phyloP scores from a whole-genome alignment of 257 asterid genomes.

The Cinchona pubescens region DNA sequence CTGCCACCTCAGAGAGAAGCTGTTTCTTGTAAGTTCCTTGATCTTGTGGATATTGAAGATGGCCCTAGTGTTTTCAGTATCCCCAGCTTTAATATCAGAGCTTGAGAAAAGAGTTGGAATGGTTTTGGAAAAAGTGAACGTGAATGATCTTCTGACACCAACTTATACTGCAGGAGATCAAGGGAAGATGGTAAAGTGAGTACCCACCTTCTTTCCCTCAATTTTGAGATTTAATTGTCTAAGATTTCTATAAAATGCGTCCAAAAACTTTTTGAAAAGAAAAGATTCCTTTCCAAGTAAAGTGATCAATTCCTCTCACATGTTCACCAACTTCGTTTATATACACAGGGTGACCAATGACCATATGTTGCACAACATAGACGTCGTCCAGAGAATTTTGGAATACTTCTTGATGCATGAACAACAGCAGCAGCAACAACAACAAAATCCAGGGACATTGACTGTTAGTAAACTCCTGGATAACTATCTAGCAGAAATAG shows the following conservation, averaged over 20 bases:
- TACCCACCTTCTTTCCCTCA: constrained; percentile 14
- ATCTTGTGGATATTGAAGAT: constrained; percentile 57
- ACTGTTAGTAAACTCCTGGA: constrained; percentile 69
- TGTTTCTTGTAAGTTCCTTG: constrained; percentile 69
- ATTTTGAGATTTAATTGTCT: constrained; percentile 9
- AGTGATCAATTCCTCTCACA: constrained; percentile 6
- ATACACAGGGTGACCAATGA: constrained; percentile 50
- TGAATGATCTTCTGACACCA: constrained; percentile 66
- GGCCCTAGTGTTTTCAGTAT: constrained; percentile 54
- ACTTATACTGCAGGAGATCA: constrained; percentile 46
- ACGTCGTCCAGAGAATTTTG: constrained; percentile 66
- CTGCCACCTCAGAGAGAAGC: constrained; percentile 67
- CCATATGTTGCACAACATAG: constrained; percentile 48
- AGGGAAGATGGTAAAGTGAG: constrained; percentile 54
- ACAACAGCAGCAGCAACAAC: constrained; percentile 51
- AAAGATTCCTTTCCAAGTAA: neutral
- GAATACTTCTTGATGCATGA: constrained; percentile 66
- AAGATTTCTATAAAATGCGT: neutral
- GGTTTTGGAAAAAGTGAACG: constrained; percentile 61
- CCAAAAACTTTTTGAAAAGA: neutral
- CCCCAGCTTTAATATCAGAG: constrained; percentile 72
- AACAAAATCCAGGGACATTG: constrained; percentile 33
- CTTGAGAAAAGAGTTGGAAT: constrained; percentile 73
- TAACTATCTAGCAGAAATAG: constrained; percentile 75
- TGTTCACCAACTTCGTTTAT: constrained; percentile 17